A percentile compares a stretch with the other conserved stretches of the same genome.
Evolutionary conservation across 169 alveolate species (phyloP).

Genomic region (Cryptosporidium canis): DNA sequence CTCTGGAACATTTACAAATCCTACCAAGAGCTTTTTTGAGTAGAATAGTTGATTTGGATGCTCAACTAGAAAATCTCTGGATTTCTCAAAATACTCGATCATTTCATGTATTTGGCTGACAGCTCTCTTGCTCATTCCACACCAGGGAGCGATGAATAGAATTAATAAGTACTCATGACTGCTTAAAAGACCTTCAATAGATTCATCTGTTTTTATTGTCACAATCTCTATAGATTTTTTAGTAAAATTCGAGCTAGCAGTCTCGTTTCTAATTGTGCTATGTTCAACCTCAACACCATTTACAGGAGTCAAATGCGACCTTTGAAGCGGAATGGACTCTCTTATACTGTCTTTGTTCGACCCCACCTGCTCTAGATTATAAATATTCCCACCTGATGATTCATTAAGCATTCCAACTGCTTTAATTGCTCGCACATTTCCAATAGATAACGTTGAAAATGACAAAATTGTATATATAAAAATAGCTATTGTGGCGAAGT

Average conservation of each 20-base stretch:
- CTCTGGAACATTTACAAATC: constrained; percentile 55
- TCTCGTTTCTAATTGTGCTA: too few species aligned
- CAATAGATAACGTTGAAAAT: background rate
- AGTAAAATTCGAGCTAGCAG: background rate
- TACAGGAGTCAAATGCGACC: background rate
- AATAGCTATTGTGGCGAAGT: background rate
- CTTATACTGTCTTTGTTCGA: background rate
- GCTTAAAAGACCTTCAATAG: background rate
- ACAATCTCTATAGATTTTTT: background rate
- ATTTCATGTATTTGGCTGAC: constrained; percentile 43
- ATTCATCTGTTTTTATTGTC: constrained; percentile 24
- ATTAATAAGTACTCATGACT: background rate
- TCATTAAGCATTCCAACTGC: background rate
- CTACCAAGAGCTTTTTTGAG: constrained; percentile 30
- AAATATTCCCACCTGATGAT: background rate
- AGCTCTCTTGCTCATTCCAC: constrained; percentile 72
- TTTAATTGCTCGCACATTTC: background rate
- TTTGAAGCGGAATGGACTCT: background rate
- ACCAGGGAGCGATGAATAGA: constrained; percentile 68
- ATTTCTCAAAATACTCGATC: background rate
- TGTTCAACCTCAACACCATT: background rate
- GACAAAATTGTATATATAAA: background rate
- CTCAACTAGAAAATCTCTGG: background rate
- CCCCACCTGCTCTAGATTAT: background rate
- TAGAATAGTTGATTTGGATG: background rate